Percentiles rank a stretch among this genome's conserved stretches.
Conservation (phyloP, 495 filamentous ascomycete species). For the Bombardia bombarda region DNA sequence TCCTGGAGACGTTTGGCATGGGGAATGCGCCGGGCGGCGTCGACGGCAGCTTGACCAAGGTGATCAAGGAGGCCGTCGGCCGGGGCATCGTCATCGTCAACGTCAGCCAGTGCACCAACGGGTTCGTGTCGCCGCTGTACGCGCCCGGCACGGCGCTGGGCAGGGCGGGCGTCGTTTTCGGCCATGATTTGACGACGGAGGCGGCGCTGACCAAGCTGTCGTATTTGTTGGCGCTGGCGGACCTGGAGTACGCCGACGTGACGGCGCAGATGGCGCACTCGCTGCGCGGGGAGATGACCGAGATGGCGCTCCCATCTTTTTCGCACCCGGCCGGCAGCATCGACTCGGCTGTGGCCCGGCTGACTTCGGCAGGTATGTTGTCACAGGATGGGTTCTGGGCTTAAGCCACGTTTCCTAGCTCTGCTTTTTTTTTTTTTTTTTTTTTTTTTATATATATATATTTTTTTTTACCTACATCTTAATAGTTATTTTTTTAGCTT, state of each 20-base stretch:
- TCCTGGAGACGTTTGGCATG: slow-evolving; percentile 92
- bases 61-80: slow-evolving; percentile 67
- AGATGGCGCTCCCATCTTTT: slow-evolving; percentile 55
- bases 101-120: slow-evolving; percentile 84
- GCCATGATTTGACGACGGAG: slow-evolving; percentile 88
- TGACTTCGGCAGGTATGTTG: slow-evolving; percentile 24
- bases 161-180: slow-evolving; percentile 85
- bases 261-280: slow-evolving; percentile 63
- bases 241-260: slow-evolving; percentile 53
- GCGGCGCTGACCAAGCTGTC: slow-evolving; percentile 90
- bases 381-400: background rate
- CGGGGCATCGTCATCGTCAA: slow-evolving; percentile 86
- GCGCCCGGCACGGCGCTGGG: slow-evolving; percentile 83
- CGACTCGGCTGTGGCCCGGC: slow-evolving; percentile 21
- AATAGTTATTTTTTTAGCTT: too few species aligned
- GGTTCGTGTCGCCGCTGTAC: slow-evolving; percentile 84
- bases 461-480: background rate
- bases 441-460: slow-evolving; percentile 1
- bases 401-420: background rate
- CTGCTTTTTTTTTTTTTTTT: background rate
- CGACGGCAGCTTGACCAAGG: slow-evolving; percentile 75
- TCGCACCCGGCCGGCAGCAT: slow-evolving; percentile 56
- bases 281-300: slow-evolving; percentile 81
- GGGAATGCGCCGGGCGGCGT: slow-evolving; percentile 85
- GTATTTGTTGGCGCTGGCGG: slow-evolving; percentile 69